These are phyloP conservation scores for Hypoxylon subgilvum DNA, from an alignment of 495 filamentous ascomycete genomes.

Conservation along the genomic window DNA sequence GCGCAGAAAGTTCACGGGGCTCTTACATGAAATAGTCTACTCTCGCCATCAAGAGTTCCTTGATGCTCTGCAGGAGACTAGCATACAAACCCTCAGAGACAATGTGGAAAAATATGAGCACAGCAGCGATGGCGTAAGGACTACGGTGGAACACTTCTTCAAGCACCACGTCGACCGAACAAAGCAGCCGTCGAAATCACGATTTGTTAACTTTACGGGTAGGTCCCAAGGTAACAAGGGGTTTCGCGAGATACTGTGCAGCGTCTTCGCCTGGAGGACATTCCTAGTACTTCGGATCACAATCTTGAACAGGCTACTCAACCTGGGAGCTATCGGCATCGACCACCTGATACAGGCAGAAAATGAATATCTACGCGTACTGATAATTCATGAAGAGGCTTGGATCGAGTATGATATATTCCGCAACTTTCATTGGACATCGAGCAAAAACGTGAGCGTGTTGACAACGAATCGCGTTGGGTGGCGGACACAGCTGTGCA, in stretches of 20 bases:
- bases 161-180: too few species aligned
- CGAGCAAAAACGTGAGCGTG: too few species aligned
- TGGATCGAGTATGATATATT: conserved; percentile 31
- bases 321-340: neutral
- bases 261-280: conserved; percentile 15
- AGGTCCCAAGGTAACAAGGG: neutral
- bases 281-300: neutral
- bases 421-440: neutral
- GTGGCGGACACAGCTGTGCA: neutral
- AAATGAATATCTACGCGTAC: neutral
- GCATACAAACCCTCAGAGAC: too few species aligned
- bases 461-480: neutral
- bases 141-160: too few species aligned
- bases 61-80: too few species aligned
- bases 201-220: neutral
- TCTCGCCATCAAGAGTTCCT: neutral
- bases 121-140: too few species aligned
- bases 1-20: neutral
- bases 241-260: neutral
- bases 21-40: neutral
- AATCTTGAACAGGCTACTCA: neutral
- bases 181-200: too few species aligned
- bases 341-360: conserved; percentile 5
- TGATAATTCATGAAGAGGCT: conserved; percentile 17
- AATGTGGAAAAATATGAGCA: too few species aligned